A percentile compares a stretch with the other conserved stretches of the same genome.
phyloP scores from a whole-genome alignment of 768 basidiomycete species.

The Termitomyces sp. region DNA sequence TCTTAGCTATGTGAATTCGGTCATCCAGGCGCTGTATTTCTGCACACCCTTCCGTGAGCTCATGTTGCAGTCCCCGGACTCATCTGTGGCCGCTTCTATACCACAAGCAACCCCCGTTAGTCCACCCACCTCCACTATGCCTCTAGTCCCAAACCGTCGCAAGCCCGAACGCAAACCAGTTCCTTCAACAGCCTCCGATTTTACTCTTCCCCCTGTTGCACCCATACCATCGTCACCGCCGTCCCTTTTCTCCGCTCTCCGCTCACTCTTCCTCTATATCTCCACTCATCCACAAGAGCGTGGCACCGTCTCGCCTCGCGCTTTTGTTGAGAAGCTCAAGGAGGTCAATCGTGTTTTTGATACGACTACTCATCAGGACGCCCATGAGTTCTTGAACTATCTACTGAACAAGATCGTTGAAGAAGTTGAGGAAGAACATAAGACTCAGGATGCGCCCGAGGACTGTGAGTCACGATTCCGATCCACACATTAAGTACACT shows the following conservation, averaged over 20 bases:
- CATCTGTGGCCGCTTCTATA: constrained; percentile 32
- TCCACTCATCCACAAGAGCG: constrained; percentile 73
- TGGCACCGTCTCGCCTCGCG: constrained; percentile 85
- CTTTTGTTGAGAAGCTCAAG: constrained; percentile 92
- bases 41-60: constrained; percentile 92
- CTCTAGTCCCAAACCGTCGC: constrained; percentile 42
- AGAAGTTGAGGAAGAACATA: constrained; percentile 78
- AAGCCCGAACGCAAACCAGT: constrained; percentile 55
- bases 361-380: constrained; percentile 94
- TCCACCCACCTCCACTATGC: constrained; percentile 24
- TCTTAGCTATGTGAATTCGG: constrained; percentile 94
- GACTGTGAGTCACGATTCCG: constrained; percentile 53
- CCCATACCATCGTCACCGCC: constrained; percentile 60
- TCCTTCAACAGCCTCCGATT: constrained; percentile 22
- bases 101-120: constrained; percentile 20
- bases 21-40: constrained; percentile 95
- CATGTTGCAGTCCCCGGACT: constrained; percentile 65
- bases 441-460: constrained; percentile 41
- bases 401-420: constrained; percentile 91
- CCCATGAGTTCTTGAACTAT: constrained; percentile 97
- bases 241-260: constrained; percentile 88
- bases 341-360: constrained; percentile 90
- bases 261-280: constrained; percentile 85
- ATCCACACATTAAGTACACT: constrained; percentile 2
- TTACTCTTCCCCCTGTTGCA: constrained; percentile 28